Evolutionary conservation across 495 filamentous ascomycete species (phyloP), one percentile per base, ranked within the genome.

Genomic region (Cercophora sp.): DNA sequence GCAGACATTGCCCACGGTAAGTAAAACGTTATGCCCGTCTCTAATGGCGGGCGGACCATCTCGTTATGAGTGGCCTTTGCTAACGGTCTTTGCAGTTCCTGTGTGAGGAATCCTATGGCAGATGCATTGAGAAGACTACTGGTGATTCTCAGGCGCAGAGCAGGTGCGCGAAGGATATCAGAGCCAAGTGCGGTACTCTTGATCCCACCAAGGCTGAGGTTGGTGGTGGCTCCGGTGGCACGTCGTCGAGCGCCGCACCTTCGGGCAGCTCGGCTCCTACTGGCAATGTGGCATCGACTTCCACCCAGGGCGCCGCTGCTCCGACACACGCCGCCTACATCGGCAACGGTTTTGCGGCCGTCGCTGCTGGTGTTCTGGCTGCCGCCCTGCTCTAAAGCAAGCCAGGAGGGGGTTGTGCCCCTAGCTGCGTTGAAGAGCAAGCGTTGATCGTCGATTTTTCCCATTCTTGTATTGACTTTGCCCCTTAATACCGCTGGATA

Each of bases 1-100:
- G 20, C 60, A 69, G 61, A 64, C 66, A 29, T 60, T 72, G 31
- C 66, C 66, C 18, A 65, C 59, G 13, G 67, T 70, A 41, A 51
- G 67, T 55, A 9, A n/a, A n/a, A n/a, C n/a, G n/a, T n/a, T n/a
- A n/a, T n/a, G n/a, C n/a, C n/a, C n/a, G n/a, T n/a, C n/a, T n/a
- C n/a, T n/a, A n/a, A n/a, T n/a, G n/a, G n/a, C n/a, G n/a, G n/a
- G n/a, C n/a, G n/a, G n/a, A n/a, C n/a, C n/a, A n/a, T n/a, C n/a
- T n/a, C n/a, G n/a, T n/a, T n/a, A n/a, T n/a, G n/a, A n/a, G n/a
- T 1, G 1, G 20, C 6, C 23, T 19, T 27, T 5, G 20, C 50
- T 54, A 15, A 48, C 40, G 34, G 11, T 29, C 11, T 1, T 16
- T 41, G 19, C 25, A 70, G 62, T 65, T 70, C 48, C 57, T 64